Evolutionary conservation across 768 basidiomycete genomes (phyloP), one percentile per base, ranked within the genome.

Genomic region (Trametes villosa): DNA sequence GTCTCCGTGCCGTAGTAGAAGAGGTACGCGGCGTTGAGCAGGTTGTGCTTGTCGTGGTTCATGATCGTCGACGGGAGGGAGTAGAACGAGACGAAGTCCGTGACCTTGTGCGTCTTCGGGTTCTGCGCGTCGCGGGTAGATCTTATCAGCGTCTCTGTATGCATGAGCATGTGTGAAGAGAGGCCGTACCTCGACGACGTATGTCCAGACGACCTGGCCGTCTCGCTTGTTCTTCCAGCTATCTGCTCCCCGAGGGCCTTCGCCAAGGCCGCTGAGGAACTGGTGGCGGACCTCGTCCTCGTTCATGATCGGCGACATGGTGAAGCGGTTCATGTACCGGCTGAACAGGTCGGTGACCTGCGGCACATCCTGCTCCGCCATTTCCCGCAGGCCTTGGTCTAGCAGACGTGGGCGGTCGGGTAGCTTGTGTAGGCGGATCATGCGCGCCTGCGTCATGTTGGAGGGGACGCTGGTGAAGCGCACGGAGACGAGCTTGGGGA

Each of bases 51-150:
- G n/a, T 79, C 62, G 65, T 85, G 86, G 53, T 85, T 83, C 71
- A 98, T 93, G 62, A 98, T 87, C 1, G 94, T 91, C 5, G 96
- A 98, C 0, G 97, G 96, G 24, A 99, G 85, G 15, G 92, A 92
- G 74, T 97, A 99, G 79, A 98, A 96, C 9, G 96, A 96, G 76
- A 98, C 89, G 70, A 96, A 91, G 76, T 99, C 97, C 2, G 96
- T 98, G 67, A 99, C 88, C 62, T 83, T 82, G 60, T 89, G 85
- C 3, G 90, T 89, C 59, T 83, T 75, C 2, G 92, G 90, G 73
- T 98, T 84, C 96, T 98, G 55, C 38, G 33, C 31, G 30, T 17
- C 9, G 8, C 17, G 18, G 13, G 13, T 9, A 18, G 6, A 24
- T 17, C 18, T 17, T 41, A n/a, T 38, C 13, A 49, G 29, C 4